These are phyloP conservation scores for Decorospora gaudefroyi DNA, from an alignment of 2,329 filamentous ascomycete species.

Conservation along the genomic window DNA sequence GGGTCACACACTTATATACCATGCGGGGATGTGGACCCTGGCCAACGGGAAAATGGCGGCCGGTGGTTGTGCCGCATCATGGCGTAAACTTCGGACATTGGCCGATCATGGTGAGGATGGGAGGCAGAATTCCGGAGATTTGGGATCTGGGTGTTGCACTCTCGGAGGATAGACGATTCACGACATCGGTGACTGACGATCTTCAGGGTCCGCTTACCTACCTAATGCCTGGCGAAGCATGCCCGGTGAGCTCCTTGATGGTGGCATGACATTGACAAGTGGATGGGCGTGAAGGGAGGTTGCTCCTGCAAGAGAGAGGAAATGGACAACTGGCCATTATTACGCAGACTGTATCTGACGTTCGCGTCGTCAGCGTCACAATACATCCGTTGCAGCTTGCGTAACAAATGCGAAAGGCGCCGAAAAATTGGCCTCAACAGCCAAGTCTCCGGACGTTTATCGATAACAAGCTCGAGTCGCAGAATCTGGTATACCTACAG, in stretches of 20 bases:
- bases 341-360: too few species aligned
- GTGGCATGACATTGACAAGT: too few species aligned
- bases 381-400: too few species aligned
- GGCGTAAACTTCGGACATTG: constrained; percentile 3
- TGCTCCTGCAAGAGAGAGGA: too few species aligned
- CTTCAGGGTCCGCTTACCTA: constrained; percentile 13
- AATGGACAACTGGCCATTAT: too few species aligned
- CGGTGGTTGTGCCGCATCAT: constrained; percentile 23
- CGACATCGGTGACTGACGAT: constrained; percentile 6
- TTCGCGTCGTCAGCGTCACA: too few species aligned
- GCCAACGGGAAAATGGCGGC: constrained; percentile 20
- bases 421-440: too few species aligned
- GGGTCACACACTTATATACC: constrained; percentile 20
- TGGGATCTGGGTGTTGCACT: neutral
- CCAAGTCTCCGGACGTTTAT: too few species aligned
- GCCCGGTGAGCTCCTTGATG: constrained; percentile 8
- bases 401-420: too few species aligned
- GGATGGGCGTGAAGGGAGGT: too few species aligned
- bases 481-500: too few species aligned
- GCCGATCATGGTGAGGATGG: constrained; percentile 8
- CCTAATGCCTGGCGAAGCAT: constrained; percentile 4
- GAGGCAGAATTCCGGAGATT: neutral
- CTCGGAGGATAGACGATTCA: neutral
- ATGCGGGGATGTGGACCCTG: constrained; percentile 26
- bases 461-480: too few species aligned